phyloP scores from a whole-genome alignment of 2,329 filamentous ascomycete genomes.

The Cercospora citrullina region DNA sequence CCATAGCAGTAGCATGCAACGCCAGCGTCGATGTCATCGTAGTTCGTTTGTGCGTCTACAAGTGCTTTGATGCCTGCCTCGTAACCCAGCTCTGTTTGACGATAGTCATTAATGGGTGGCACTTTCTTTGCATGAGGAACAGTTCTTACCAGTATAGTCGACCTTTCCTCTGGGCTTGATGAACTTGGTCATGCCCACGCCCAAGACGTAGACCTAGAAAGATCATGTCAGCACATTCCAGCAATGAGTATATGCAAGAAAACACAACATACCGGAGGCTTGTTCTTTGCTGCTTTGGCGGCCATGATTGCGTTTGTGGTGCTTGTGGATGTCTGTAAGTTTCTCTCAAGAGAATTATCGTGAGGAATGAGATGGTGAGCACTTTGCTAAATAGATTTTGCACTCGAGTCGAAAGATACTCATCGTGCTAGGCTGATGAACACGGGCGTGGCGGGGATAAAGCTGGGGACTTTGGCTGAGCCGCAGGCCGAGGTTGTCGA shows the following conservation, averaged over 20 bases:
- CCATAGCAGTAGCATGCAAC: constrained; percentile 97
- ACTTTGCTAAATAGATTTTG: constrained; percentile 6
- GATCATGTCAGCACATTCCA: background rate
- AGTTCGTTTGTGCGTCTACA: constrained; percentile 83
- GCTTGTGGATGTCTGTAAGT: background rate
- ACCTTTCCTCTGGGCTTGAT: constrained; percentile 93
- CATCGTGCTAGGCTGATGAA: constrained; percentile 15
- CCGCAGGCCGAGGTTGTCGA: constrained; percentile 18
- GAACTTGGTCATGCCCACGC: constrained; percentile 99
- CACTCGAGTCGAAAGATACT: constrained; percentile 18
- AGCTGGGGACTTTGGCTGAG: constrained; percentile 11
- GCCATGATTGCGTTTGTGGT: constrained; percentile 25
- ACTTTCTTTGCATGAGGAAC: background rate
- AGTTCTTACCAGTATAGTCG: constrained; percentile 65
- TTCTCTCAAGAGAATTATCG: background rate
- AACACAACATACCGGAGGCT: constrained; percentile 19
- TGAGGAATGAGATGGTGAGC: background rate
- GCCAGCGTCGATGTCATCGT: constrained; percentile 92
- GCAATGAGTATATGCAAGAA: background rate
- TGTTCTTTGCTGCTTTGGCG: constrained; percentile 31
- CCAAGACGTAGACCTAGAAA: constrained; percentile 70
- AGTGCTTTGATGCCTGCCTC: constrained; percentile 89
- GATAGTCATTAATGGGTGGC: background rate
- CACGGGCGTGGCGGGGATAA: constrained; percentile 17
- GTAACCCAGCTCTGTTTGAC: constrained; percentile 70